Base-by-base conservation (phyloP, 2,329 filamentous ascomycete genomes). In the Phoma herbarum region DNA sequence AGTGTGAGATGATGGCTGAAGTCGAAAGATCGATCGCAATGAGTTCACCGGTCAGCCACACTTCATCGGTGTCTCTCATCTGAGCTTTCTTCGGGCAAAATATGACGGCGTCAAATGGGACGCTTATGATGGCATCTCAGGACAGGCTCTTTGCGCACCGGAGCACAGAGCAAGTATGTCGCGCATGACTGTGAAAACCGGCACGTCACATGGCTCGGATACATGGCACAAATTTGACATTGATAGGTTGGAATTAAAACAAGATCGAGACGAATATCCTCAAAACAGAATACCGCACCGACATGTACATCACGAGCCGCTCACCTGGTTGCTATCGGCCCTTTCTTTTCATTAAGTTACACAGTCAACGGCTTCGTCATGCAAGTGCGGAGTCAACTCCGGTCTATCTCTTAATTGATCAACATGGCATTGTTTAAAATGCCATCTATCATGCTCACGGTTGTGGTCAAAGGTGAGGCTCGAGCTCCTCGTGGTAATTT, bases 401-500 rank as follows among this genome's bases (percentile, higher is more conserved):
- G 55, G 18, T 18, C 2, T n/a, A 42, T 33, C 2, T n/a, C 47
- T 33, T 3, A 35, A 37, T 18, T 6, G 43, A n/a, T 11, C 14
- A 57, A 20, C 41, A 57, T 52, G 43, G 43, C 16, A 42, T 46
- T 52, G 28, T 23, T 29, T 3, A 20, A 37, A 51, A 46, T 31
- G 8, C 41, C 53, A 35, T 39, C 46, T 9, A 26, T 26, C 22
- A 28, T 47, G 33, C 37, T 58, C 23, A 43, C 25, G 14, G 16
- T 44, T 4, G 14, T 37, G 16, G 11, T 23, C 8, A 45, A 16
- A 14, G 25, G 2, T 39, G 26, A 9, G 49, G 49, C 49, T 58
- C 55, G 49, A 58, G 55, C 49, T 52, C 49, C 49, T 52, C 49
- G 44, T 58, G 55, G 49, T 44, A 10, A 33, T 57, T 49, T 46